Evolutionary conservation across 1,284 basidiomycete species (phyloP), one percentile per base, ranked within the genome.

Genomic region (Tilletia indica): DNA sequence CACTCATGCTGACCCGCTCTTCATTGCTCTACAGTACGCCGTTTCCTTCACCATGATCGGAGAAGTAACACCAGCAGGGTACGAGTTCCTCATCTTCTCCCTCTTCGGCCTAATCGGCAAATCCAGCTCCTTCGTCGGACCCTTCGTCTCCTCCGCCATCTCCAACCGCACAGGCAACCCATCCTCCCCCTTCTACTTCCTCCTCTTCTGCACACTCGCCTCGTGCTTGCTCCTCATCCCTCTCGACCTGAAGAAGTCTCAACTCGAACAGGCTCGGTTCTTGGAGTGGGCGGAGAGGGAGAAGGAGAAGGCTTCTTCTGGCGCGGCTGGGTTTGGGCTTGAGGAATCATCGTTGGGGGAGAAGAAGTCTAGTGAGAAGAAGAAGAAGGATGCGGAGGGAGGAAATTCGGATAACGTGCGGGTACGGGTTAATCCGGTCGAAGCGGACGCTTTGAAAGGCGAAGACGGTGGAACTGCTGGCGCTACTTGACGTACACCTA

Each of bases 31-130:
- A 21, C 56, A 58, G 86, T 94, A 92, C 80, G 91, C 92, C 0
- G 92, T 91, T 80, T 88, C 91, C 21, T 91, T 93, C 85, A 92
- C 92, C 0, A 91, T 92, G 91, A 92, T 93, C 71, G 91, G 89
- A 78, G 91, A 93, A 78, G 91, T 93, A 8, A 90, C 90, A 16
- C 92, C 92, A 12, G 85, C 89, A 38, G 76, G 80, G 25, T 81
- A 77, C 73, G 80, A 84, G 64, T 91, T 91, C 83, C 86, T 91
- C 25, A 92, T 92, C 85, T 92, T 92, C 81, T 89, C 89, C 16
- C 83, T 92, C n/a, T 91, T 91, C 80, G 91, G 90, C 14, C 89
- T 91, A 73, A 89, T 69, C 64, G 70, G 81, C 2, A 92, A 77
- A 61, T 74, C 74, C 5, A 56, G 48, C 5, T 67, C 91, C 6